Conservation (phyloP, 345 rosid species). For the Euphorbia peplus region DNA sequence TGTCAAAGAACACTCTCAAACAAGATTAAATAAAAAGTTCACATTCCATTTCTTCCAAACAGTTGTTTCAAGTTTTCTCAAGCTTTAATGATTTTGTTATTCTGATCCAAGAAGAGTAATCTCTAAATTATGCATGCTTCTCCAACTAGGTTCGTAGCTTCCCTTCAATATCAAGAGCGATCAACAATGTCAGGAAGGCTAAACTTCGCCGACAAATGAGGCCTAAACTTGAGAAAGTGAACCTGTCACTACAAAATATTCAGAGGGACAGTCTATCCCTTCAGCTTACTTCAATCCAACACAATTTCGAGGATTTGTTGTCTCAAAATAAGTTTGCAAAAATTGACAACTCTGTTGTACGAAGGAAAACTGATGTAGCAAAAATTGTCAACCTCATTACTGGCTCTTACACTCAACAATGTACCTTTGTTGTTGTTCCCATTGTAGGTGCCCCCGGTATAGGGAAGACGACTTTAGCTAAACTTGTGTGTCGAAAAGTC, state of each 20-base stretch:
- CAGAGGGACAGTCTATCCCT: background rate
- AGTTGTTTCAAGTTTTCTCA: too few species aligned
- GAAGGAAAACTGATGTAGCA: background rate
- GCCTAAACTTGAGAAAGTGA: background rate
- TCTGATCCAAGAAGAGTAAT: too few species aligned
- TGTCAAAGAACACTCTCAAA: too few species aligned
- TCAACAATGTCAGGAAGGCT: background rate
- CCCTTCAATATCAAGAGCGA: background rate
- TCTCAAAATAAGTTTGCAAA: background rate
- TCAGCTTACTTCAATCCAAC: background rate
- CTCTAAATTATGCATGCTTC: too few species aligned
- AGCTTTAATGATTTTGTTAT: too few species aligned
- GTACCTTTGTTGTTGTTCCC: background rate
- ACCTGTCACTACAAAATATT: background rate
- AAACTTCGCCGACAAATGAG: background rate
- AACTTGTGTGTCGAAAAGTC: background rate
- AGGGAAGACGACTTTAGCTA: constrained; percentile 30
- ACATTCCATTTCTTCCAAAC: too few species aligned
- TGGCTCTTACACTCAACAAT: constrained; percentile 10
- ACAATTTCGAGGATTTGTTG: background rate
- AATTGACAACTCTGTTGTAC: background rate
- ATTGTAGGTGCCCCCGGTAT: constrained; percentile 25
- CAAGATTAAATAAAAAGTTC: too few species aligned
- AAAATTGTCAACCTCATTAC: constrained; percentile 1
- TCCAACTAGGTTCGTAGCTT: background rate